Evolutionary conservation across 495 filamentous ascomycete genomes (phyloP), one percentile per base, ranked within the genome.

Genomic region (Parathielavia hyrcaniae): DNA sequence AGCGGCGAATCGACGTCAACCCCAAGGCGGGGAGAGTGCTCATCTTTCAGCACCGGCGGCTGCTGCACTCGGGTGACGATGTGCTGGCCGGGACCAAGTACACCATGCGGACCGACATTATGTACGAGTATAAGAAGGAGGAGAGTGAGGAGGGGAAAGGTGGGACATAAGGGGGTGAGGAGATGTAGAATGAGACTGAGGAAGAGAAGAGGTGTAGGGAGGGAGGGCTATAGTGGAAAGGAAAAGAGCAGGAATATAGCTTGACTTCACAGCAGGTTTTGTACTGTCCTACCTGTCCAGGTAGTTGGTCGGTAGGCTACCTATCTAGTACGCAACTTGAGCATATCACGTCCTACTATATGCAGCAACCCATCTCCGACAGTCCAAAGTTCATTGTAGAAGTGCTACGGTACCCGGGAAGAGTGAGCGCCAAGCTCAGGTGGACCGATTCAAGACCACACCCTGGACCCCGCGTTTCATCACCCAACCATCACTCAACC

Each of bases 1-100:
- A 77, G 39, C 64, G 71, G n/a, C 71, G 70, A 41, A 54, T 86
- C 4, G 83, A 90, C 61, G 78, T 93, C 17, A 73, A 83, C 53
- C 86, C 88, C 6, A 89, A 84, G 69, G 74, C 77, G 16, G 90
- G 90, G 0, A 75, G 86, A 12, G 81, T 90, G 19, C 71, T 93
- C 41, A 75, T 93, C 19, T 95, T 95, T 59, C 88, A 95, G 71
- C 89, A 93, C 56, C 62, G 72, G 5, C 65, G 76, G 50, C 69
- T 95, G 35, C 60, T 85, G 61, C 90, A 95, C 69, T 80, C 80
- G 20, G 90, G 90, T 1, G 88, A 87, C 57, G 83, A 90, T 61
- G 87, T 93, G 7, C 71, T 76, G 38, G 65, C 68, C n/a, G 90
- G 90, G 0, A 74, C 79, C 12, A 93, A 95, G 71, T 86, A 84